phyloP scores from a whole-genome alignment of 2,329 filamentous ascomycete species.

The Aspergillus ochraceoroseus region DNA sequence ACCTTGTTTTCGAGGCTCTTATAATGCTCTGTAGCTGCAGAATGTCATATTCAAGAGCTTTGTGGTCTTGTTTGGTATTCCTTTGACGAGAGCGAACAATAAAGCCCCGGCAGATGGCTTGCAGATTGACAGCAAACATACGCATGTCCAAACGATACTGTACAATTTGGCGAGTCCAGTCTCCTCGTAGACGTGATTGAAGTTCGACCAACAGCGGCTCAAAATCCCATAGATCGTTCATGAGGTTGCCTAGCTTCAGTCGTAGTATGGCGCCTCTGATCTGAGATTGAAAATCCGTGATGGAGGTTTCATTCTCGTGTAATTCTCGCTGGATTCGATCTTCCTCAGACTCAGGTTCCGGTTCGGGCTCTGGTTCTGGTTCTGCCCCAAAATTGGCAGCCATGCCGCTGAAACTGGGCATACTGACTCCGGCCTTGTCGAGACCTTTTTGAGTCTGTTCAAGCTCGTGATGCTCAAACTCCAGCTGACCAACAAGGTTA shows the following conservation, averaged over 20 bases:
- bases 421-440: conserved; percentile 87
- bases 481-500: conserved; percentile 89
- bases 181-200: conserved; percentile 80
- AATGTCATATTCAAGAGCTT: conserved; percentile 65
- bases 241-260: conserved; percentile 69
- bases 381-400: conserved; percentile 90
- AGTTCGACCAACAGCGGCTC: conserved; percentile 75
- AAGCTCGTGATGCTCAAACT: conserved; percentile 96
- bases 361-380: conserved; percentile 68
- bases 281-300: conserved; percentile 81
- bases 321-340: conserved; percentile 80
- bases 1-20: conserved; percentile 51
- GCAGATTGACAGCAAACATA: conserved; percentile 70
- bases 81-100: conserved; percentile 62
- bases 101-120: conserved; percentile 73
- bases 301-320: conserved; percentile 64
- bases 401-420: conserved; percentile 98
- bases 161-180: conserved; percentile 77
- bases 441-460: conserved; percentile 96
- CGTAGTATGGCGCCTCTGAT: conserved; percentile 74
- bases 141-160: conserved; percentile 79
- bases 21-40: conserved; percentile 76
- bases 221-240: conserved; percentile 85
- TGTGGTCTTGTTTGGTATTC: conserved; percentile 66
- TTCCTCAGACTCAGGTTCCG: conserved; percentile 77